Percentiles rank a stretch among this genome's conserved stretches.
Evolutionary conservation across 257 asterid genomes (phyloP).

Genomic region (Nicotiana attenuata): DNA sequence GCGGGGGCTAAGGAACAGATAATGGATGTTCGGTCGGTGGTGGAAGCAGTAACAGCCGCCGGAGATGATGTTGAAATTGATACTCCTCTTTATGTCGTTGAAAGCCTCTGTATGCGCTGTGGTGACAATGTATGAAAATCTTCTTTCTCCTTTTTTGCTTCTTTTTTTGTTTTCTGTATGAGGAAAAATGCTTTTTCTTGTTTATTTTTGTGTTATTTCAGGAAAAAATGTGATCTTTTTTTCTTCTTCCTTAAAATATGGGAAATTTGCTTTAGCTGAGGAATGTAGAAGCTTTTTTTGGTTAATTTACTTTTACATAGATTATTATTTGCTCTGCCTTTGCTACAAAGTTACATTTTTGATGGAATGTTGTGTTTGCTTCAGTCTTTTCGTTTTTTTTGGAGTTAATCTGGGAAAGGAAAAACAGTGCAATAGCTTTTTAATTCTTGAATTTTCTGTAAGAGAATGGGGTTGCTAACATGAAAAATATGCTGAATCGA

Average conservation of each 20-base stretch:
- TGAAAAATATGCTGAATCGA: background rate
- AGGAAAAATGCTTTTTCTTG: background rate
- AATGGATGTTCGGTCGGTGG: constrained; percentile 84
- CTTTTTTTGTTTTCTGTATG: background rate
- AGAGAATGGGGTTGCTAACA: background rate
- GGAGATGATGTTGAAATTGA: constrained; percentile 33
- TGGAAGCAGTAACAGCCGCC: constrained; percentile 63
- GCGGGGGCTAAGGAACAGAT: constrained; percentile 26
- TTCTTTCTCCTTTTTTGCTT: background rate
- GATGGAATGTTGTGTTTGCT: background rate
- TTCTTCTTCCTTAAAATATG: background rate
- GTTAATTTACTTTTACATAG: background rate
- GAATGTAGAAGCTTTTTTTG: background rate
- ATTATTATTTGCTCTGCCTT: background rate
- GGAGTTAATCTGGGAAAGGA: background rate
- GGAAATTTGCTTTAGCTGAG: background rate
- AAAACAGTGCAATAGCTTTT: background rate
- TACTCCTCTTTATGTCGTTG: constrained; percentile 69
- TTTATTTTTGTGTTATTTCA: background rate
- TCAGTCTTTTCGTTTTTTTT: background rate
- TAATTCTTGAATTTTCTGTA: background rate
- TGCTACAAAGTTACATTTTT: background rate
- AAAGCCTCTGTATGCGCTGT: constrained; percentile 98
- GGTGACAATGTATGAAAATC: constrained; percentile 48
- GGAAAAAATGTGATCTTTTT: background rate